phyloP scores from a whole-genome alignment of 139 green algal species.

The Trebouxia sp. region DNA sequence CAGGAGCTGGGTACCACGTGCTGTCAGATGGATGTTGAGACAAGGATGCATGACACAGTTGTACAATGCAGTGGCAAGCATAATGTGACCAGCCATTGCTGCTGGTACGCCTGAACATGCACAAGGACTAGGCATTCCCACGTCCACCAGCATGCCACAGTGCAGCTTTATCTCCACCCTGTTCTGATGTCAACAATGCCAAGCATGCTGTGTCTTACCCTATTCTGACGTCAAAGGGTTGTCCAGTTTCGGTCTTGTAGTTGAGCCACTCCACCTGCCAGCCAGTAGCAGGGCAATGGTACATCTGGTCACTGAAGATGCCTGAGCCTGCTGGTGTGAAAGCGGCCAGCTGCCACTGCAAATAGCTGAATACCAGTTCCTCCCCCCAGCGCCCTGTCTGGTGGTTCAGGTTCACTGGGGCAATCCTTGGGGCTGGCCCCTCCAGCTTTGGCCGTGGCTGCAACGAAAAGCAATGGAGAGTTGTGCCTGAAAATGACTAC shows the following conservation, averaged over 20 bases:
- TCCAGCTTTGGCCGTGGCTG: not conserved
- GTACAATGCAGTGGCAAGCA: not conserved
- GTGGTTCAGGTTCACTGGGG: not conserved
- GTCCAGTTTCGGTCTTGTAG: conserved; percentile 15
- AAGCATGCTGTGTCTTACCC: not conserved
- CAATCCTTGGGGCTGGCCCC: not conserved
- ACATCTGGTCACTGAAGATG: not conserved
- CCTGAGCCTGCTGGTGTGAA: not conserved
- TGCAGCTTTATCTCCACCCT: no score
- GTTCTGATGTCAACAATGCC: not conserved
- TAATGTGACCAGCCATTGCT: no score
- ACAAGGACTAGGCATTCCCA: no score
- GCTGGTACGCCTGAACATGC: no score
- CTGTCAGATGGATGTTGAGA: no score
- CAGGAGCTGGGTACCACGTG: no score
- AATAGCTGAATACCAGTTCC: conserved; percentile 23
- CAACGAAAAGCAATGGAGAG: no score
- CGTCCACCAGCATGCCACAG: not conserved
- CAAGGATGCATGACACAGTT: no score
- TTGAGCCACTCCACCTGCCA: conserved; percentile 29
- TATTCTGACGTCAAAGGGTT: not conserved
- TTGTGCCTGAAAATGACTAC: no score
- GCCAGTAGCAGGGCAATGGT: not conserved
- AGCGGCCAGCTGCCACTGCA: conserved; percentile 28
- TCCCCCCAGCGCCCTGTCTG: conserved; percentile 18